Evolutionary conservation across 192 early-diverging fungal genomes (phyloP), one percentile per base, ranked within the genome.

Genomic region (Jimgerdemannia flammicorona): DNA sequence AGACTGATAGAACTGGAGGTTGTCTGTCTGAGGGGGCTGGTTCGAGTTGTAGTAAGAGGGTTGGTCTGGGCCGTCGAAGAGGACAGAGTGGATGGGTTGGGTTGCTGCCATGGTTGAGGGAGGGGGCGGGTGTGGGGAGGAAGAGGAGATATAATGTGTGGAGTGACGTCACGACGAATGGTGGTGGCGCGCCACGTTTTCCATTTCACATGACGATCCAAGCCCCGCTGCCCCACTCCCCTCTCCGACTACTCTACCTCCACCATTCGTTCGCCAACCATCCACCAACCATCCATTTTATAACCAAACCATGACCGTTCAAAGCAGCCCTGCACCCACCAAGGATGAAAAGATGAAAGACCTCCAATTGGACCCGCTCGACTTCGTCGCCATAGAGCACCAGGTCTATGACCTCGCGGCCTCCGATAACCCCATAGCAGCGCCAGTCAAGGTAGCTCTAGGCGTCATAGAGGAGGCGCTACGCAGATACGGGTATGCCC

Each of bases 401-500:
- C 43, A 72, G 66, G 75, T 77, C 42, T 77, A 77, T 42, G 64
- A 66, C 18, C 41, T 73, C 20, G 72, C 6, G 49, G 14, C 49
- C 6, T 6, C 14, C 6, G 49, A 59, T 14, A 14, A 59, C 6
- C 8, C 49, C 49, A 59, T 14, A 59, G 49, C 49, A 59, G 72
- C 64, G 43, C 71, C 74, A 40, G 77, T 85, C 41, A 82, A 79
- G 40, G 76, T 83, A 68, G 84, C 89, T 44, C 72, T 90, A 8
- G 63, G 81, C 11, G 83, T 90, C 18, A 88, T 90, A 67, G 88
- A 88, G 78, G 77, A 87, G 72, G 82, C 88, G 29, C 66, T 88
- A 40, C 64, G 72, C 40, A 72, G 67, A 59, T 91, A 90, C 67
- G 90, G 89, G 90, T 91, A 88, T 20, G 80, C 29, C 29, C 29